A percentile compares a stretch with the other conserved stretches of the same genome.
phyloP scores from a whole-genome alignment of 495 filamentous ascomycete species.

The Chaetomium tenue region DNA sequence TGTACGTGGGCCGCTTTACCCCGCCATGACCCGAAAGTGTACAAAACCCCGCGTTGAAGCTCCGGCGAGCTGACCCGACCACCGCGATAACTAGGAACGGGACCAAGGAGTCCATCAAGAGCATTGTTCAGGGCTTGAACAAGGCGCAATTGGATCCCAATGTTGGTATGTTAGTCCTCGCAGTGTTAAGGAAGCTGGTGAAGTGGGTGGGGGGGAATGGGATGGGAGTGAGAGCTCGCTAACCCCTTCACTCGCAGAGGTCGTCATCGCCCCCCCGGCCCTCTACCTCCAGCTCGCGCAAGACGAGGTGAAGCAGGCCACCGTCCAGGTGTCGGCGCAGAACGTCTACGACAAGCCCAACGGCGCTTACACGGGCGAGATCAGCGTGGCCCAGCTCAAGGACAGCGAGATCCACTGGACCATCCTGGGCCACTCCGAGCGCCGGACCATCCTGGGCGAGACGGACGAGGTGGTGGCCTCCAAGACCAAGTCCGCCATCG shows the following conservation, averaged over 20 bases:
- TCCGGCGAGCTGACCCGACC: constrained; percentile 26
- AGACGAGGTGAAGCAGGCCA: constrained; percentile 57
- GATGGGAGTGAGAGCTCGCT: constrained; percentile 10
- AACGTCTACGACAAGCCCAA: constrained; percentile 97
- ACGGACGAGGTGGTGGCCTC: constrained; percentile 79
- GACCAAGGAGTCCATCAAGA: constrained; percentile 76
- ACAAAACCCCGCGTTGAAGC: constrained; percentile 31
- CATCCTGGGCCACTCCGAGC: constrained; percentile 90
- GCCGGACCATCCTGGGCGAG: constrained; percentile 82
- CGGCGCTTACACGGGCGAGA: constrained; percentile 96
- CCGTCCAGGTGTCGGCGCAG: constrained; percentile 81
- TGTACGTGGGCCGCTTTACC: constrained; percentile 55
- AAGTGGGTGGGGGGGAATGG: no score
- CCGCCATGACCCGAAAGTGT: constrained; percentile 26
- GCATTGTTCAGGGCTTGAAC: constrained; percentile 86
- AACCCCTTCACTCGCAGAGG: constrained; percentile 55
- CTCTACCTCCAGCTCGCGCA: constrained; percentile 86
- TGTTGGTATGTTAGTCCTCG: constrained; percentile 51
- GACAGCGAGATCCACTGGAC: constrained; percentile 85
- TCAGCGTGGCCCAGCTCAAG: constrained; percentile 83
- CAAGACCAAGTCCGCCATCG: constrained; percentile 89
- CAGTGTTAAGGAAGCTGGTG: neutral
- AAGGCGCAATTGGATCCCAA: constrained; percentile 67
- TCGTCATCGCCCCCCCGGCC: constrained; percentile 86
- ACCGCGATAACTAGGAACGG: constrained; percentile 69